Percentiles rank a stretch among this genome's conserved stretches.
phyloP scores from a whole-genome alignment of 176 grass and related monocot genomes.

The Musa itinerans region DNA sequence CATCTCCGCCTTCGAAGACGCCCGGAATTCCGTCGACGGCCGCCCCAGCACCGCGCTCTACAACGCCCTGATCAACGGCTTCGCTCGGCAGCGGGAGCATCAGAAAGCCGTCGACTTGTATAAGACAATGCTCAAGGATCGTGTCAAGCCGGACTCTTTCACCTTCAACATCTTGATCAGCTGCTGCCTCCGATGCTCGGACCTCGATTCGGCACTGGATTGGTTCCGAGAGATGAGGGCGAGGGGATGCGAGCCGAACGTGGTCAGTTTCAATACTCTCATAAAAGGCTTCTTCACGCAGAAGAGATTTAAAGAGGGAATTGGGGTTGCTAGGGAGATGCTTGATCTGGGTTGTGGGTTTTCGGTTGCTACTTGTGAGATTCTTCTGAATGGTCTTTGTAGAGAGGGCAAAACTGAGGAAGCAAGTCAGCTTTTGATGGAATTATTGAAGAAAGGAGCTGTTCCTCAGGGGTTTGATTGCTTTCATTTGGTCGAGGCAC shows the following conservation, averaged over 20 bases:
- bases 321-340: slow-evolving; percentile 6
- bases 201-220: slow-evolving; percentile 8
- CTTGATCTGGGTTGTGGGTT: not conserved
- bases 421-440: slow-evolving; percentile 2
- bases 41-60: not conserved
- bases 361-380: slow-evolving; percentile 5
- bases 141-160: slow-evolving; percentile 4
- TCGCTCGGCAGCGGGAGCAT: not conserved
- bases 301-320: slow-evolving; percentile 7
- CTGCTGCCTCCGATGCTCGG: slow-evolving; percentile 4
- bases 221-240: slow-evolving; percentile 11
- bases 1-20: slow-evolving; percentile 2
- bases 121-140: slow-evolving; percentile 1
- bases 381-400: not conserved
- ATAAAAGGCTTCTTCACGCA: slow-evolving; percentile 5
- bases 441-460: slow-evolving; percentile 1
- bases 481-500: slow-evolving; percentile 1
- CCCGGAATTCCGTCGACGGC: slow-evolving; percentile 1
- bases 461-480: not conserved
- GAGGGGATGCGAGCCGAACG: slow-evolving; percentile 6
- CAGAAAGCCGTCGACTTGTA: slow-evolving; percentile 2
- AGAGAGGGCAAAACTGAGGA: not conserved
- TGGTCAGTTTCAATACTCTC: slow-evolving; percentile 10
- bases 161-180: slow-evolving; percentile 15
- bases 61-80: not conserved